A percentile compares a stretch with the other conserved stretches of the same genome.
These are phyloP conservation scores for Lavandula angustifolia DNA, from an alignment of 257 asterid species.

Conservation along the genomic window DNA sequence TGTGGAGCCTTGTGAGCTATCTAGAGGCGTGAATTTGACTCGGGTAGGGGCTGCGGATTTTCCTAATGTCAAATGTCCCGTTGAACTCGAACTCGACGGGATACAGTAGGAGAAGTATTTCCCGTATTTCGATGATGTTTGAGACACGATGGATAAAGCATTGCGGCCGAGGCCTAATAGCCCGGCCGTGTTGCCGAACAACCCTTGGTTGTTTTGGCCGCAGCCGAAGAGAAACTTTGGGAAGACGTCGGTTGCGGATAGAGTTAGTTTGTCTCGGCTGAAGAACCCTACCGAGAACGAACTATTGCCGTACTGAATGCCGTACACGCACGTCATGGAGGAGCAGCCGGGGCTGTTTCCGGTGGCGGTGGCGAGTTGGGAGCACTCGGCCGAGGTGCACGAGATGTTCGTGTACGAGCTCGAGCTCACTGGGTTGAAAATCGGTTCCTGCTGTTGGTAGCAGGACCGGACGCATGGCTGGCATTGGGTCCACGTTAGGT, in stretches of 20 bases:
- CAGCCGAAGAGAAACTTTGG: conserved; percentile 67
- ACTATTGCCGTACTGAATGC: conserved; percentile 55
- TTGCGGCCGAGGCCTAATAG: conserved; percentile 67
- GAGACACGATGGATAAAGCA: conserved; percentile 61
- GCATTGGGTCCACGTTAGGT: conserved; percentile 88
- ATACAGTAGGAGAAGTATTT: conserved; percentile 78
- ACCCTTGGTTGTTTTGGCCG: conserved; percentile 69
- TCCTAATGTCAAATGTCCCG: conserved; percentile 72
- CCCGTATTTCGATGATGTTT: conserved; percentile 54
- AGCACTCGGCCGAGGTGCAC: conserved; percentile 48
- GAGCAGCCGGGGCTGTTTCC: conserved; percentile 48
- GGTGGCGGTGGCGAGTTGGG: conserved; percentile 46
- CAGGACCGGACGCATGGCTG: conserved; percentile 56
- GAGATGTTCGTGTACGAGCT: conserved; percentile 55
- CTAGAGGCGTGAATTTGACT: conserved; percentile 54
- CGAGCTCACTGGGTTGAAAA: conserved; percentile 55
- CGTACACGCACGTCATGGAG: conserved; percentile 50
- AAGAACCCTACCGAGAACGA: conserved; percentile 62
- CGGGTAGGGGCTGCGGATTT: conserved; percentile 20
- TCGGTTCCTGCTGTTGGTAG: conserved; percentile 60
- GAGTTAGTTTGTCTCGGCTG: conserved; percentile 50
- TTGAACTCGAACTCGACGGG: conserved; percentile 51
- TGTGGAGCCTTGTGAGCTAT: conserved; percentile 24
- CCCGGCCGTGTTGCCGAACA: conserved; percentile 63
- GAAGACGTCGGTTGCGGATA: conserved; percentile 45